Percentiles rank a stretch among this genome's conserved stretches.
Evolutionary conservation across 2,329 filamentous ascomycete genomes (phyloP).

Genomic region (Chaetomium olivaceum): DNA sequence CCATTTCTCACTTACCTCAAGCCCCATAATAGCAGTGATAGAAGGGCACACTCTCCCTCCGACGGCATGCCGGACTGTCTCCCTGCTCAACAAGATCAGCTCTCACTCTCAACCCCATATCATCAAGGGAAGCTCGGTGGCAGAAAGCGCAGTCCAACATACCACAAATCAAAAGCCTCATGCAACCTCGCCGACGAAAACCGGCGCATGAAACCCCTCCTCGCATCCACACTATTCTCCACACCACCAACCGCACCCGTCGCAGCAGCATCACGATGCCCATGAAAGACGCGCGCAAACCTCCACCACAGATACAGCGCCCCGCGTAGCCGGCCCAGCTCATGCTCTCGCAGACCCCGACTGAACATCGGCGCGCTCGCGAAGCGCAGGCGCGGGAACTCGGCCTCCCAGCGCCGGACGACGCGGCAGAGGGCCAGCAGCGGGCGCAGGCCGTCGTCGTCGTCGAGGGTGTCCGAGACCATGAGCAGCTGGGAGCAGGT

Average conservation of each 20-base stretch:
- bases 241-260: slow-evolving; percentile 23
- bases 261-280: slow-evolving; percentile 33
- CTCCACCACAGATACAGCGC: slow-evolving; percentile 58
- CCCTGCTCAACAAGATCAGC: slow-evolving; percentile 29
- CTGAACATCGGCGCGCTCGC: slow-evolving; percentile 44
- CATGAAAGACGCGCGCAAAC: slow-evolving; percentile 55
- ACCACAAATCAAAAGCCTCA: slow-evolving; percentile 47
- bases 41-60: slow-evolving; percentile 50
- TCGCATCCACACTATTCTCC: slow-evolving; percentile 39
- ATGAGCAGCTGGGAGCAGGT: not conserved
- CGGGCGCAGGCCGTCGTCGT: not conserved
- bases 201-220: slow-evolving; percentile 47
- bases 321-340: slow-evolving; percentile 50
- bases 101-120: not conserved
- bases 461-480: not conserved
- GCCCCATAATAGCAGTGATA: slow-evolving; percentile 28
- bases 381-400: slow-evolving; percentile 43
- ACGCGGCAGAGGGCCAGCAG: slow-evolving; percentile 39
- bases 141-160: not conserved
- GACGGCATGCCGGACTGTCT: slow-evolving; percentile 48
- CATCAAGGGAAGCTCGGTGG: not conserved
- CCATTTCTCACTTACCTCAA: slow-evolving; percentile 22
- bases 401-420: slow-evolving; percentile 44
- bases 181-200: slow-evolving; percentile 47
- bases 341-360: slow-evolving; percentile 45